Base-by-base conservation (phyloP, 148 eudicot genomes). In the Camellia granthamiana region DNA sequence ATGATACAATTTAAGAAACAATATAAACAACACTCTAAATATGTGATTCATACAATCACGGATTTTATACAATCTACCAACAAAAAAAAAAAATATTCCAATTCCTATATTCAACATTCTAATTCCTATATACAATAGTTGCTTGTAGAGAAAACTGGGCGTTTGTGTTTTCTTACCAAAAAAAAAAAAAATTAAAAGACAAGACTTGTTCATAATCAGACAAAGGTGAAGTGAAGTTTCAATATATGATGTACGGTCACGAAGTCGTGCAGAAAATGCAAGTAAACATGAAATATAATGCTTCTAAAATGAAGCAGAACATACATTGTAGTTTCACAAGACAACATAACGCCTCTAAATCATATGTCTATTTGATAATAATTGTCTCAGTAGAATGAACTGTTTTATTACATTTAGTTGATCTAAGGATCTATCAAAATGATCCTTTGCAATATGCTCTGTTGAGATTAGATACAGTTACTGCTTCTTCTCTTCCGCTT, bases 401-500 rank as follows among this genome's bases (percentile, higher is more conserved):
- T 47, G 51, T 47, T 47, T 47, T 4, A 47, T 47, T 47, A 47
- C 51, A 4, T 47, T 7, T 47, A 4, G 51, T 67, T 16, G 9
- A 44, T 43, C 52, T 10, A 23, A 16, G 47, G 61, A 41, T 23
- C 30, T 73, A 55, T 62, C 63, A 60, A 55, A 67, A 80, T 52
- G 65, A 65, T 63, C 78, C 63, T 7, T 43, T 55, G 61, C 64
- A 12, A 66, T 56, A 41, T 19, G 43, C 54, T 23, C 30, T 12
- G 74, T 66, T 52, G 54, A 55, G 6, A 68, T 13, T 63, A 47
- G 43, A 62, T 65, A 59, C 73, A 44, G 62, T 86, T 75, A 90
- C 74, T 86, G 88, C 90, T 86, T 90, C 87, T 88, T 91, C 19
- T 90, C 92, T 79, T 90, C 95, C 43, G 89, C 95, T 90, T 87